Conservation (phyloP, 192 early-diverging fungal genomes). For the Coemansia sp. region DNA sequence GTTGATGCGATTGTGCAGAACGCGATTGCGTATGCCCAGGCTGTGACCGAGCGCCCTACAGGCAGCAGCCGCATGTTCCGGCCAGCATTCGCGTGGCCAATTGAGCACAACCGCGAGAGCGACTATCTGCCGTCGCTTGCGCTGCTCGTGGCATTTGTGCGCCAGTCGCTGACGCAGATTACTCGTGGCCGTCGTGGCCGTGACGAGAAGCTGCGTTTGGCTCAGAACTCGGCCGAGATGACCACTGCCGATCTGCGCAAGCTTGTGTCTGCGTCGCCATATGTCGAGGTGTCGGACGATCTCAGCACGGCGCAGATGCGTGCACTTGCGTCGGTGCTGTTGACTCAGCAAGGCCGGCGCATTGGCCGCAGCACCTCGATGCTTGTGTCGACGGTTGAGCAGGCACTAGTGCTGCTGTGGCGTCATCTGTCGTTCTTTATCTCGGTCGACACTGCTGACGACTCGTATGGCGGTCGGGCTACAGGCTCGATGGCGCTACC, state of each 20-base stretch:
- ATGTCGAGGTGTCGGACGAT: conserved; percentile 29
- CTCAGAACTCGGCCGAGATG: conserved; percentile 38
- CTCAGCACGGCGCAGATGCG: conserved; percentile 47
- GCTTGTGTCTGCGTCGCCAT: conserved; percentile 32
- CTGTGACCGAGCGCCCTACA: conserved; percentile 36
- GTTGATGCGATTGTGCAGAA: conserved; percentile 46
- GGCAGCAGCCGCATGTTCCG: conserved; percentile 21
- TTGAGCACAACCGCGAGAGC: conserved; percentile 52
- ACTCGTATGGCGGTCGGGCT: conserved; percentile 3
- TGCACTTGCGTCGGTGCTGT: conserved; percentile 31
- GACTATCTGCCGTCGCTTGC: conserved; percentile 54
- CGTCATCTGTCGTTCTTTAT: conserved; percentile 66
- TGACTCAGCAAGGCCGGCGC: conserved; percentile 43
- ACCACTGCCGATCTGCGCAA: conserved; percentile 41
- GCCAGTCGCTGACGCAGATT: conserved; percentile 36
- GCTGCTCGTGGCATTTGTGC: conserved; percentile 39
- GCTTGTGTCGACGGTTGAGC: conserved; percentile 56
- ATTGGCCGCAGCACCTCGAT: conserved; percentile 41
- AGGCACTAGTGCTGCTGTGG: conserved; percentile 69
- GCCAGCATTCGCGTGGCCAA: conserved; percentile 48
- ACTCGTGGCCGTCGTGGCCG: conserved; percentile 29
- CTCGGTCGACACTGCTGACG: background rate
- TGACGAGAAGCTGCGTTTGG: conserved; percentile 37
- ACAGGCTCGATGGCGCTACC: conserved; percentile 16
- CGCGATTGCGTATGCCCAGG: conserved; percentile 42